Evolutionary conservation across 2,329 filamentous ascomycete species (phyloP), one percentile per base, ranked within the genome.

Genomic region (Geosmithia flava): DNA sequence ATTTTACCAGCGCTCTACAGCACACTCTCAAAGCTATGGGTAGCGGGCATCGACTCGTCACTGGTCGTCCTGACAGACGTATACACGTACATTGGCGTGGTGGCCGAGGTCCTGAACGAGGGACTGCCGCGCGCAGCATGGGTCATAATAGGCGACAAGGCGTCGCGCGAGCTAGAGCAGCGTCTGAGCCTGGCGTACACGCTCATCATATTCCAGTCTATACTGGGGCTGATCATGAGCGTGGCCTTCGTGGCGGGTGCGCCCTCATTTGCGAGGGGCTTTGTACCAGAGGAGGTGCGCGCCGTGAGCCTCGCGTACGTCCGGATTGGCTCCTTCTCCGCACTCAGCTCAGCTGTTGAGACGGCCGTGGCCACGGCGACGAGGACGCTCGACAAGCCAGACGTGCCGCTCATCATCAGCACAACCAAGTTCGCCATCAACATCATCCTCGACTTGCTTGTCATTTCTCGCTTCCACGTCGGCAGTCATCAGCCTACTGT

Each of bases 91-190:
- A 84, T 87, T 50, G 71, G 75, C 19, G 73, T 80, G 1, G 69
- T 86, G 0, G 76, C 74, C 1, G 80, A 87, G 57, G 81, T 85
- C 0, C 61, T 88, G 16, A 87, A 87, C 53, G 83, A 88, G 58
- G 83, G 83, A 1, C 74, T 88, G 0, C 83, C 83, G 0, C 71
- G 82, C 20, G 78, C 81, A 0, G 72, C 81, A 0, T 88, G 80
- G 76, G 68, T 81, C 6, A 72, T 85, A 49, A 85, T 87, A 49
- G 82, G 80, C 7, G 80, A 87, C 60, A 72, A 71, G 27, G 62
- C 75, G 0, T 77, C 73, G 1, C 71, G 80, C 1, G 65, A 67
- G 0, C 58, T 73, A 0, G 50, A 62, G 0, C 67, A 75, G 15
- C 71, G 83, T 0, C 62, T 86, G 1, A 64, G 69, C 3, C 69